These are phyloP conservation scores for Heimioporus sp. DNA, from an alignment of 768 basidiomycete genomes.

Conservation along the genomic window DNA sequence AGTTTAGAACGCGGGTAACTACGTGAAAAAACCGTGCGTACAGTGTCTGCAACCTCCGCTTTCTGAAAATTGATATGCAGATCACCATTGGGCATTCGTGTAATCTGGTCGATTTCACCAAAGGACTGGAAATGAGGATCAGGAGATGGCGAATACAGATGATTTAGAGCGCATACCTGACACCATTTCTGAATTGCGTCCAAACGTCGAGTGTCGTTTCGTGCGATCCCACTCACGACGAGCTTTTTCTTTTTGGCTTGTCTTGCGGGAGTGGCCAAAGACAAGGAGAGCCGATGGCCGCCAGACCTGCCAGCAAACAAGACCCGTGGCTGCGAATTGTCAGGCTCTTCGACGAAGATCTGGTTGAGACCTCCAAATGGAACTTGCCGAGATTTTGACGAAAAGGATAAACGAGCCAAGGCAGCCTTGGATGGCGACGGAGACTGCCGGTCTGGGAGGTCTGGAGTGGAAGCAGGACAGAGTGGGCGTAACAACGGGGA, in stretches of 20 bases:
- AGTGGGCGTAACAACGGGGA: slow-evolving; percentile 38
- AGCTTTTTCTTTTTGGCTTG: slow-evolving; percentile 59
- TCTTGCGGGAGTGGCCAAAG: slow-evolving; percentile 36
- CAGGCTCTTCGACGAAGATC: slow-evolving; percentile 26
- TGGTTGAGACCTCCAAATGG: slow-evolving; percentile 14
- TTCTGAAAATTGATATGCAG: slow-evolving; percentile 73
- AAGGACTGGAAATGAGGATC: slow-evolving; percentile 50
- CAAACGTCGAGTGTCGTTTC: slow-evolving; percentile 58
- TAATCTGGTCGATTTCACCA: slow-evolving; percentile 73
- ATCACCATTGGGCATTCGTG: slow-evolving; percentile 73
- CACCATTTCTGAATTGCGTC: slow-evolving; percentile 76
- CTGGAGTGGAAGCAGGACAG: slow-evolving; percentile 37
- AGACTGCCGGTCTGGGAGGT: slow-evolving; percentile 37
- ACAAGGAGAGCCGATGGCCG: slow-evolving; percentile 29
- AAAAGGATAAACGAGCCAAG: slow-evolving; percentile 34
- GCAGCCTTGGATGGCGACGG: slow-evolving; percentile 29
- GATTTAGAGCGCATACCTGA: slow-evolving; percentile 46
- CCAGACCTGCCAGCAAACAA: slow-evolving; percentile 25
- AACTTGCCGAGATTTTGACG: slow-evolving; percentile 17
- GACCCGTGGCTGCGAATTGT: slow-evolving; percentile 28
- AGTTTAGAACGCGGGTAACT: not conserved
- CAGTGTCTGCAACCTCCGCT: slow-evolving; percentile 79
- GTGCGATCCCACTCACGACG: slow-evolving; percentile 65
- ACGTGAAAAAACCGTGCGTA: slow-evolving; percentile 33
- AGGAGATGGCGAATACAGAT: not conserved